Evolutionary conservation across 768 basidiomycete genomes (phyloP), one percentile per base, ranked within the genome.

Genomic region (Lactarius indigo): DNA sequence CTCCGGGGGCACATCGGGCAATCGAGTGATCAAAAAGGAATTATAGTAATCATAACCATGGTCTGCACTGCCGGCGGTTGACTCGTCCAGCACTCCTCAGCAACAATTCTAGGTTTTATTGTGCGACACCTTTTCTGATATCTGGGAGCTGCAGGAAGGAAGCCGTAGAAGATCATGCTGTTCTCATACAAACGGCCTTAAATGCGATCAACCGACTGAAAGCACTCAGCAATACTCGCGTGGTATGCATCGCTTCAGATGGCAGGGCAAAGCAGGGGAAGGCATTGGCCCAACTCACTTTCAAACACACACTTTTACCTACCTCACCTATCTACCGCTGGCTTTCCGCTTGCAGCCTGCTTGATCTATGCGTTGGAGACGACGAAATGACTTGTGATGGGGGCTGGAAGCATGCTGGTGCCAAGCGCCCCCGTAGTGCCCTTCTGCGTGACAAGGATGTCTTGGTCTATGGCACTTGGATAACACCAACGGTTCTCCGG

Each of bases 331-430:
- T 64, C 23, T 64, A 64, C n/a, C 18, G 9, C 2, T 23, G 23
- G 20, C 28, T 64, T 1, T 9, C 18, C 5, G 3, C 23, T 5
- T 37, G 56, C 2, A 0, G 17, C 1, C 63, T 64, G 1, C 20
- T 64, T 1, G 55, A 64, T 30, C 20, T 47, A 1, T 26, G 30
- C 15, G 55, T 64, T 23, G 62, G 66, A 0, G 12, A 33, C 0
- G 57, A 67, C 7, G 62, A 63, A 30, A 23, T 67, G 5, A 67
- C 57, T 1, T 23, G 56, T 1, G 41, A 67, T 20, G 57, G 55
- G 10, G 62, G 63, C 8, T 59, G 28, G 18, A 67, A 67, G 6
- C 62, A 67, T 4, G 9, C 52, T 1, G n/a, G 33, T 1, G 20
- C 7, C 1, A 64, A 64, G 23, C 31, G 35, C 1, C 31, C 50